Base-by-base conservation (phyloP, 2,329 filamentous ascomycete species). In the Torrubiella hemipterigena region DNA sequence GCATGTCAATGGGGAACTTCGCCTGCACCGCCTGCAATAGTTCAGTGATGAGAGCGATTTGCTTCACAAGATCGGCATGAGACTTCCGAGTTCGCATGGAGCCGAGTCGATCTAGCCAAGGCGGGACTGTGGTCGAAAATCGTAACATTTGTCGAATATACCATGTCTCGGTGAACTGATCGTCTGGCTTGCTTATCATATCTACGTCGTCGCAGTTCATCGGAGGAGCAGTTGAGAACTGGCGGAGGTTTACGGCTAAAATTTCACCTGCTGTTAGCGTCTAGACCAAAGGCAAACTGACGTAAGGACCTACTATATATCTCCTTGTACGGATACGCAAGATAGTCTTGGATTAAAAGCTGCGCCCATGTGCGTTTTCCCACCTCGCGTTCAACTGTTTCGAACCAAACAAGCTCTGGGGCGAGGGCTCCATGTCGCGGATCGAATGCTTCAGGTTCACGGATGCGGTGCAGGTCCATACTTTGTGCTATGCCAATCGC, bases 301-400 rank as follows among this genome's bases (percentile, higher is more conserved):
- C 14, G 16, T 17, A 19, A 17, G 21, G 9, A 32, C 35, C 17
- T 28, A 43, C 49, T 47, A 36, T 55, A 57, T 7, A 48, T 46
- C 19, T 56, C 52, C 17, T 54, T 55, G 31, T 56, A 56, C 2
- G 52, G 47, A 15, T 56, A 43, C 13, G 40, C 39, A 36, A 49
- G 56, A 33, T 55, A 46, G 34, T 57, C 54, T 35, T 57, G 54
- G 13, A 57, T 50, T 15, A 55, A 46, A 31, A 50, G 42, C 34
- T 58, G 54, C 35, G 50, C 49, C 55, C 55, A 58, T 5, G 52
- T 43, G 12, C 54, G 41, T 19, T 48, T 45, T 7, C 53, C 53
- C 8, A 55, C 44, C 40, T 58, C 54, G 20, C 45, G 34, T 24
- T 49, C 46, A 10, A 48, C 27, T 3, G 28, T 30, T 31, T 46